Evolutionary conservation across 2,329 filamentous ascomycete species (phyloP).

Genomic region (Furcasterigmium furcatum): DNA sequence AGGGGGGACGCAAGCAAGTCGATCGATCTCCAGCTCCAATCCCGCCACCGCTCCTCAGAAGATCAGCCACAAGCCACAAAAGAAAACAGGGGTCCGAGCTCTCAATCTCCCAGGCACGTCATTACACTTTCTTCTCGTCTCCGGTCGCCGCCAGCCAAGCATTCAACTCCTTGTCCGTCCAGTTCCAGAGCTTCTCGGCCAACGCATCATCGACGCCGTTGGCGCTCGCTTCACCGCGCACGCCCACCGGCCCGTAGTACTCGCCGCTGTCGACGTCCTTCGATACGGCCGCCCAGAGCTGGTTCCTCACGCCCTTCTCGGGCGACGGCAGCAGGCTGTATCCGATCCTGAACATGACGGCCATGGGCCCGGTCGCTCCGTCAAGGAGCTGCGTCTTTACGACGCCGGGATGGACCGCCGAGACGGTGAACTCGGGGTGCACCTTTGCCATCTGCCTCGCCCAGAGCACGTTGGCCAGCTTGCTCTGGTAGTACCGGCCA

Average conservation of each 20-base stretch:
- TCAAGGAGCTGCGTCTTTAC: constrained; percentile 20
- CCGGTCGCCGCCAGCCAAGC: background rate
- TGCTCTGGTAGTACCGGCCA: constrained; percentile 23
- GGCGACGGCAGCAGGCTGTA: background rate
- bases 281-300: constrained; percentile 38
- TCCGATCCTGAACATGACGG: background rate
- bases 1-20: too few relatives aligned
- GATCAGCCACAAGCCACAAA: background rate
- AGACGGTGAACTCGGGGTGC: constrained; percentile 17
- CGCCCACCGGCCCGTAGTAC: constrained; percentile 30
- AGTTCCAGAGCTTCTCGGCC: constrained; percentile 2
- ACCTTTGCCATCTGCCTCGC: constrained; percentile 19
- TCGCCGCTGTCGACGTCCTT: constrained; percentile 23
- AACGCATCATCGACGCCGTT: background rate
- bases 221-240: constrained; percentile 5
- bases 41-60: background rate
- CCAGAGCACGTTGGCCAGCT: constrained; percentile 25
- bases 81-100: too few relatives aligned
- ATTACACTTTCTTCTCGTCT: background rate
- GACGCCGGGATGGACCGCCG: constrained; percentile 22
- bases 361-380: background rate
- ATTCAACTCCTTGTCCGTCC: background rate
- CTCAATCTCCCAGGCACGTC: too few relatives aligned
- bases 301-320: constrained; percentile 31
- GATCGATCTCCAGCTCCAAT: too few relatives aligned